Evolutionary conservation across 371 early-diverging fungal genomes (phyloP).

Genomic region (Zychaea mexicana): DNA sequence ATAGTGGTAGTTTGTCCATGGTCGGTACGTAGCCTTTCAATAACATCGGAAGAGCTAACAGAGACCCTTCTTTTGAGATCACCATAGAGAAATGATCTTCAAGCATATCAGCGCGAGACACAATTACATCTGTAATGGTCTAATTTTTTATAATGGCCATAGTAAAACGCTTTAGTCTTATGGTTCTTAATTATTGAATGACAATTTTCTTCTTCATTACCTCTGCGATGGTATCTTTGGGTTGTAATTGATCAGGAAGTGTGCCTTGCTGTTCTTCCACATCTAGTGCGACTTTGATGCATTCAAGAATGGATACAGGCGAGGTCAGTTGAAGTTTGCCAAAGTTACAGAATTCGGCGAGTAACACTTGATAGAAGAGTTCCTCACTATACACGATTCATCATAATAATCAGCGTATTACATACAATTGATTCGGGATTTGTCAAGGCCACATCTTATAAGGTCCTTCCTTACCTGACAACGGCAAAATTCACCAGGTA

Average conservation of each 20-base stretch:
- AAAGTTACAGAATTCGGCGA: slow-evolving; percentile 86
- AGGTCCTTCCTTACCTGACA: slow-evolving; percentile 70
- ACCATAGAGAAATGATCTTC: slow-evolving; percentile 82
- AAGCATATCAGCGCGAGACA: slow-evolving; percentile 52
- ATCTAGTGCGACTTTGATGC: slow-evolving; percentile 67
- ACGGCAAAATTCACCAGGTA: slow-evolving; percentile 80
- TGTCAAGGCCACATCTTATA: no score
- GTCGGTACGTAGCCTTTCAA: slow-evolving; percentile 79
- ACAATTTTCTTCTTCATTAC: slow-evolving; percentile 30
- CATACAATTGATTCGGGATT: no score
- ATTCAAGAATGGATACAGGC: slow-evolving; percentile 67
- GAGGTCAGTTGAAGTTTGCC: slow-evolving; percentile 67
- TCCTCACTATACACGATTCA: slow-evolving; percentile 73
- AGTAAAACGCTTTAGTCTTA: neutral
- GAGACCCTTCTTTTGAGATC: slow-evolving; percentile 61
- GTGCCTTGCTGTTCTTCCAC: slow-evolving; percentile 47
- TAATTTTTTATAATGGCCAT: neutral
- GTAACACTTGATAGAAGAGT: slow-evolving; percentile 84
- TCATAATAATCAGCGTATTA: no score
- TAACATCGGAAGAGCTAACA: slow-evolving; percentile 78
- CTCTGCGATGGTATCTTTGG: slow-evolving; percentile 57
- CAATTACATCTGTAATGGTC: neutral
- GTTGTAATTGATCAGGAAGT: slow-evolving; percentile 48
- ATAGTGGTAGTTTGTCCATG: slow-evolving; percentile 82
- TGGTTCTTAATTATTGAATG: neutral